Percentiles rank a stretch among this genome's conserved stretches.
Conservation (phyloP, 75 land plant genomes). For the Adiantum capillusveneris region DNA sequence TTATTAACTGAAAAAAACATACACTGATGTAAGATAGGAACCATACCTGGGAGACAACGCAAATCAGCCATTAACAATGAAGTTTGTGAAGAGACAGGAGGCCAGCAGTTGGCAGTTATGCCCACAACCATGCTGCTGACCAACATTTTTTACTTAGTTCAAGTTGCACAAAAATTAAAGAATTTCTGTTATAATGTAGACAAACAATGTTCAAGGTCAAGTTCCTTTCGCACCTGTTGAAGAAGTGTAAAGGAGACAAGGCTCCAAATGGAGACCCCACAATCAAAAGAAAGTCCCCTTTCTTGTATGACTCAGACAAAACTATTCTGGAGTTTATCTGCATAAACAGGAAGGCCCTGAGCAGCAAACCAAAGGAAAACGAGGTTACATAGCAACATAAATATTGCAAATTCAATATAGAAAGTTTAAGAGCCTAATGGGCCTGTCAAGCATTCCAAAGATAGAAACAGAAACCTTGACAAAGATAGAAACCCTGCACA, state of each 20-base stretch:
- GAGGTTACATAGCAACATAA: conserved; percentile 1
- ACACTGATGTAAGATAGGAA: background rate
- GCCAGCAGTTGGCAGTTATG: conserved; percentile 64
- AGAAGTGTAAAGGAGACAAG: conserved; percentile 80
- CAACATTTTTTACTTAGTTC: background rate
- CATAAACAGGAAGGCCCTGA: conserved; percentile 9
- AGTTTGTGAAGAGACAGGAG: conserved; percentile 33
- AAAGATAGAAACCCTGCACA: too few relatives aligned
- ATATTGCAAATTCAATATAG: background rate
- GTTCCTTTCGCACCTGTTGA: conserved; percentile 54
- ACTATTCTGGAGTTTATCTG: conserved; percentile 15
- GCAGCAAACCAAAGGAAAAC: conserved; percentile 7
- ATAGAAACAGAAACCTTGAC: too few relatives aligned
- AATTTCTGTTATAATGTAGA: too few relatives aligned
- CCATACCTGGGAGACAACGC: conserved; percentile 84
- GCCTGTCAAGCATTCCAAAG: too few relatives aligned
- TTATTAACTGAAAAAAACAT: background rate
- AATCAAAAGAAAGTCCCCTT: conserved; percentile 65
- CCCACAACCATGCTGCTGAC: conserved; percentile 67
- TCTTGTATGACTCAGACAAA: conserved; percentile 33
- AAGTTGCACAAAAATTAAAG: too few relatives aligned
- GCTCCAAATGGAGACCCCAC: conserved; percentile 94
- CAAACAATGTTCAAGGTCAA: background rate
- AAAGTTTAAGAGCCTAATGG: too few relatives aligned
- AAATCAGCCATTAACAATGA: conserved; percentile 84